These are phyloP conservation scores for Metschnikowia vanudenii DNA, from an alignment of 805 yeast genomes.

Conservation along the genomic window DNA sequence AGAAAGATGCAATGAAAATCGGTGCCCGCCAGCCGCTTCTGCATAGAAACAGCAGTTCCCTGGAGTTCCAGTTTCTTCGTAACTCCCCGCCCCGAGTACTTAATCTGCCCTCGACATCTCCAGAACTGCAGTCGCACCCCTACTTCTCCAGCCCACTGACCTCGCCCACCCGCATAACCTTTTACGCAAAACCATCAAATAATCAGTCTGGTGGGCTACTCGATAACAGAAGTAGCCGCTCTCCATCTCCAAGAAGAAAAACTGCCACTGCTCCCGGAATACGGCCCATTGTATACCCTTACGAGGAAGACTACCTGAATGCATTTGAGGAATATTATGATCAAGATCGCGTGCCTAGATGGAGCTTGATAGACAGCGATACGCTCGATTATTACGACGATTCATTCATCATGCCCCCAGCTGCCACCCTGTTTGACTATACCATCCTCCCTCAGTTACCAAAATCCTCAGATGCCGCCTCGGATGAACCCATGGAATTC, in stretches of 20 bases:
- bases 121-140: constrained; percentile 15
- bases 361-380: constrained; percentile 21
- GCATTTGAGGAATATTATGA: constrained; percentile 11
- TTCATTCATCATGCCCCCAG: constrained; percentile 23
- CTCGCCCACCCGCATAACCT: constrained; percentile 19
- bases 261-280: constrained; percentile 24
- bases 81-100: constrained; percentile 11
- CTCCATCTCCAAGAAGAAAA: constrained; percentile 32
- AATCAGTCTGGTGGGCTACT: constrained; percentile 16
- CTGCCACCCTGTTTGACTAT: constrained; percentile 29
- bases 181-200: constrained; percentile 6
- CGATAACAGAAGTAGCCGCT: constrained; percentile 22
- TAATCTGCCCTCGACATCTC: constrained; percentile 15
- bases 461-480: constrained; percentile 1
- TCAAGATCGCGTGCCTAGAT: constrained; percentile 17
- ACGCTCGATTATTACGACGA: constrained; percentile 16
- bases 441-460: constrained; percentile 37
- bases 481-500: background rate
- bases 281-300: constrained; percentile 5
- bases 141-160: constrained; percentile 12
- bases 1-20: constrained; percentile 8
- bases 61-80: constrained; percentile 10
- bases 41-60: constrained; percentile 7
- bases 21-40: constrained; percentile 2
- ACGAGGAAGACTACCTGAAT: constrained; percentile 11